phyloP scores from a whole-genome alignment of 345 rosid species.

The Litchi chinensis region DNA sequence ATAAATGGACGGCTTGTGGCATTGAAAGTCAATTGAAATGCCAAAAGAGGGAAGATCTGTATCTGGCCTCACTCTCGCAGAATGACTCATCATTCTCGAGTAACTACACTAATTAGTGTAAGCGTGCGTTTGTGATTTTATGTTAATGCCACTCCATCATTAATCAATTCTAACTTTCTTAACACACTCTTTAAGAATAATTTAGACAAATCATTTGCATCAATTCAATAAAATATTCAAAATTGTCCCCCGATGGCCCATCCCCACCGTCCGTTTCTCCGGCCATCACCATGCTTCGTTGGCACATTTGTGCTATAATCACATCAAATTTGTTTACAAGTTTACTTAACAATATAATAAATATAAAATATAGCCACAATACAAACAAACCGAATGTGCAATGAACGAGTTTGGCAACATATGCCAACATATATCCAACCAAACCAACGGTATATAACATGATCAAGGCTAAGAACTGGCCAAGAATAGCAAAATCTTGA shows the following conservation, averaged over 20 bases:
- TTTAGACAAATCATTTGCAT: neutral
- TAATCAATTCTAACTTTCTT: neutral
- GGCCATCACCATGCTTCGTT: slow-evolving; percentile 27
- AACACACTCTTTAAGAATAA: no score
- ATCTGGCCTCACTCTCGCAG: neutral
- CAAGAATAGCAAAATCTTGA: neutral
- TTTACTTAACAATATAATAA: neutral
- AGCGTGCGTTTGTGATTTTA: neutral
- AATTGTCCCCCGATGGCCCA: slow-evolving; percentile 7
- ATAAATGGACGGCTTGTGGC: no score
- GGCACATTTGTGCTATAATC: slow-evolving; percentile 24
- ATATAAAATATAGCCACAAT: neutral
- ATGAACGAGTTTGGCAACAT: neutral
- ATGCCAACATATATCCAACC: no score
- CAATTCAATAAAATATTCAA: slow-evolving; percentile 8
- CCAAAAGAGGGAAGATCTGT: neutral
- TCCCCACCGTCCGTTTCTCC: slow-evolving; percentile 34
- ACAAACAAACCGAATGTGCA: neutral
- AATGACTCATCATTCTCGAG: slow-evolving; percentile 13
- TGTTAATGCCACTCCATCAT: neutral
- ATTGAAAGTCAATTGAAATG: neutral
- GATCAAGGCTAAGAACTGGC: neutral
- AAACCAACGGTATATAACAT: neutral
- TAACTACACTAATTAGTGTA: neutral
- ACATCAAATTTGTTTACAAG: neutral